phyloP scores from a whole-genome alignment of 176 grass and related monocot species.

The Paspalum vaginatum region DNA sequence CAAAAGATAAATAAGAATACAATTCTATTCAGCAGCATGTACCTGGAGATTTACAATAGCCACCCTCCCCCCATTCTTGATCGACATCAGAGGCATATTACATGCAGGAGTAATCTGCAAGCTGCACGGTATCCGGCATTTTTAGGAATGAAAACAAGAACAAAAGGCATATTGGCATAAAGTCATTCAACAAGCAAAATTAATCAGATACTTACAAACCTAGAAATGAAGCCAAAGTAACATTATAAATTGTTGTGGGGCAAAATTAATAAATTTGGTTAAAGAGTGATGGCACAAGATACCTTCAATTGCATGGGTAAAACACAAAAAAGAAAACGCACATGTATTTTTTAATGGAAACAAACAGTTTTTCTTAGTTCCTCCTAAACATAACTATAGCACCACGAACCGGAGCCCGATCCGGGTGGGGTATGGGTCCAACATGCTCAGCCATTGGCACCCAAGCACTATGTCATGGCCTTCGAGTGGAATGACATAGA shows the following conservation, averaged over 20 bases:
- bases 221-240: neutral
- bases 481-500: too few relatives aligned
- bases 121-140: constrained; percentile 49
- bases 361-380: neutral
- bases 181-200: constrained; percentile 4
- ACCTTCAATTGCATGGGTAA: neutral
- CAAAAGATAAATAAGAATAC: constrained; percentile 4
- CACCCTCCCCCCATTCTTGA: constrained; percentile 73
- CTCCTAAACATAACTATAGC: neutral
- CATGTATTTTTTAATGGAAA: neutral
- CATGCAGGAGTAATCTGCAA: constrained; percentile 98
- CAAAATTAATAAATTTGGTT: constrained; percentile 11
- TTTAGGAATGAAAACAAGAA: constrained; percentile 33
- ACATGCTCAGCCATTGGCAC: too few relatives aligned
- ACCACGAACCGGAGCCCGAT: too few relatives aligned
- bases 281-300: constrained; percentile 6
- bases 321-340: neutral
- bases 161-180: constrained; percentile 26
- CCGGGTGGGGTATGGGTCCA: too few relatives aligned
- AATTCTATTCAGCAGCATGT: constrained; percentile 23
- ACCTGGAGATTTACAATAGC: constrained; percentile 99
- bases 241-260: constrained; percentile 6
- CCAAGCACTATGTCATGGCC: too few relatives aligned
- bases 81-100: constrained; percentile 84
- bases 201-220: neutral